phyloP scores from a whole-genome alignment of 2,329 filamentous ascomycete species.

The Pseudopyrenochaeta lycopersici region DNA sequence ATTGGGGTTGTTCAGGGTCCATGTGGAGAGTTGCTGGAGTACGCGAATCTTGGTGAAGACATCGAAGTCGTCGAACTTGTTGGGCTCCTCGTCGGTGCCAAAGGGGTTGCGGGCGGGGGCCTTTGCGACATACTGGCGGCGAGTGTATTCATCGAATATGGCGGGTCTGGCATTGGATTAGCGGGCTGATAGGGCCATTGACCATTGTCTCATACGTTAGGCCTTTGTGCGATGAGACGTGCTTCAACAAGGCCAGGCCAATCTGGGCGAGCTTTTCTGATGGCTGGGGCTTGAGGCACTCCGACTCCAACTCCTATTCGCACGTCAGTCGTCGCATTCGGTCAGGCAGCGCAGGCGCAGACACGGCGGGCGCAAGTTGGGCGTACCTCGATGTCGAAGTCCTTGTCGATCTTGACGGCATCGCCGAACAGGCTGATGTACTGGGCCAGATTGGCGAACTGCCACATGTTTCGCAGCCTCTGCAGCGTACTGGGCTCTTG shows the following conservation, averaged over 20 bases:
- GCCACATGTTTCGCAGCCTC: conserved; percentile 88
- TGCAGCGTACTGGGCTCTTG: conserved; percentile 61
- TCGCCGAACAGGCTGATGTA: conserved; percentile 93
- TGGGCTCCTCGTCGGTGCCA: conserved; percentile 76
- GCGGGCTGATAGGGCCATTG: conserved; percentile 4
- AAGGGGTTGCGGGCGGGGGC: conserved; percentile 84
- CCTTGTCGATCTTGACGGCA: conserved; percentile 87
- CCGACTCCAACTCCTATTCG: conserved; percentile 81
- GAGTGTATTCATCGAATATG: conserved; percentile 91
- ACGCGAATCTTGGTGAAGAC: conserved; percentile 82
- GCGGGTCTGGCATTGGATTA: conserved; percentile 68
- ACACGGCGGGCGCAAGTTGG: conserved; percentile 27
- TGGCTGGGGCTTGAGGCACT: conserved; percentile 79
- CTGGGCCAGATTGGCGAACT: conserved; percentile 92
- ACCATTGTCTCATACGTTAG: conserved; percentile 73
- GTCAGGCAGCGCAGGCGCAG: conserved; percentile 18
- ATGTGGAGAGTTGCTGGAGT: conserved; percentile 87
- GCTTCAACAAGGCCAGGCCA: conserved; percentile 87
- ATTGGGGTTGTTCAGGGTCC: conserved; percentile 88
- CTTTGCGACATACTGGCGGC: conserved; percentile 87
- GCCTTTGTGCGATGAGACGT: conserved; percentile 90
- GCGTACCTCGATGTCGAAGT: conserved; percentile 86
- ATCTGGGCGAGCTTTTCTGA: conserved; percentile 81
- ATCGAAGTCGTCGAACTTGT: conserved; percentile 82
- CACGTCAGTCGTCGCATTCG: conserved; percentile 36